Evolutionary conservation across 1,284 basidiomycete genomes (phyloP).

Genomic region (Trametes sp.): DNA sequence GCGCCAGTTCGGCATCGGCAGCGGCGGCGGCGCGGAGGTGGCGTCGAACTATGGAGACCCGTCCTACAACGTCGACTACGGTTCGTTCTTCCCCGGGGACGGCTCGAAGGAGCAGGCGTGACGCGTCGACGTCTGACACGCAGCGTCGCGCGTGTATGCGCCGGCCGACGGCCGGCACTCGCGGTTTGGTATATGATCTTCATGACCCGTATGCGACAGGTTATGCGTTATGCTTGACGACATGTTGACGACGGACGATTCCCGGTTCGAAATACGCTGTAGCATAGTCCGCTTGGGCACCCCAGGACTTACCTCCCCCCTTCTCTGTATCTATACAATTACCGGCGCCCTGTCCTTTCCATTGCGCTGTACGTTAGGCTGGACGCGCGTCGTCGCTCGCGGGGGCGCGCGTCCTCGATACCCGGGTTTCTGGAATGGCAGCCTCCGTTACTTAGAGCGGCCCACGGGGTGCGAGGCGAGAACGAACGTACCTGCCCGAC

Average conservation of each 20-base stretch:
- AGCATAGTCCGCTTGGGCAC: conserved; percentile 25
- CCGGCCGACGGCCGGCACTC: conserved; percentile 4
- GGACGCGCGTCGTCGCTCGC: neutral
- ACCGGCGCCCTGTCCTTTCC: neutral
- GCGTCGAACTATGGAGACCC: conserved; percentile 20
- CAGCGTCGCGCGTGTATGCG: conserved; percentile 4
- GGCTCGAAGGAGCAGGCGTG: conserved; percentile 17
- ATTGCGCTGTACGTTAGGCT: conserved; percentile 12
- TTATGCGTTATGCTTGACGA: conserved; percentile 14
- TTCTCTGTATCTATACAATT: conserved; percentile 30
- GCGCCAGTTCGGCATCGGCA: conserved; percentile 28
- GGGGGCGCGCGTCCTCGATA: conserved; percentile 21
- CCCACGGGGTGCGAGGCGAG: neutral
- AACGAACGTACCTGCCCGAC: conserved; percentile 26
- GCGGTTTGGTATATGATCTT: conserved; percentile 18
- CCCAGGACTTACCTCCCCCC: conserved; percentile 24
- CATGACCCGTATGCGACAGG: conserved; percentile 23
- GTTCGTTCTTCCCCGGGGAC: conserved; percentile 26
- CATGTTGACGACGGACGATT: conserved; percentile 25
- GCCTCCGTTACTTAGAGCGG: conserved; percentile 6
- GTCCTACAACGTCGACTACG: conserved; percentile 30
- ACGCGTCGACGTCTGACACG: conserved; percentile 3
- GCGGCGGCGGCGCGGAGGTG: conserved; percentile 3
- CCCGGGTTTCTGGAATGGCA: conserved; percentile 21
- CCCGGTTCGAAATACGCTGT: conserved; percentile 20